Evolutionary conservation across 169 alveolate species (phyloP), one percentile per base, ranked within the genome.

Genomic region (Toxoplasma gondii): DNA sequence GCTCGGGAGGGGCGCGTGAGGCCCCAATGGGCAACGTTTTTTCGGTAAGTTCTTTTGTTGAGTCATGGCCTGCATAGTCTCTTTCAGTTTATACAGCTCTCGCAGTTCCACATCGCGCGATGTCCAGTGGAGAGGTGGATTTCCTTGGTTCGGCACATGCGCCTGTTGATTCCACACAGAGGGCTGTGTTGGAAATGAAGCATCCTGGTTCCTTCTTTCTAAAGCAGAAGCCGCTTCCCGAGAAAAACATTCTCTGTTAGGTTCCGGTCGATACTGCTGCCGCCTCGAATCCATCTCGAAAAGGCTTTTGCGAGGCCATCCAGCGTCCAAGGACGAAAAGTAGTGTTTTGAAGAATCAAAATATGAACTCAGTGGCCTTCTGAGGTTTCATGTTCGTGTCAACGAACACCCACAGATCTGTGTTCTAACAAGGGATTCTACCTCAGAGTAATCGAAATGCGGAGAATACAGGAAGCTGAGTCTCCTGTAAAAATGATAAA

Each of bases 101-200:
- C 87, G 10, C 34, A 78, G 87, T 78, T 34, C 87, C 53, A 78
- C 39, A 16, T 78, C 87, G 9, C 45, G 87, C 41, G 41, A 24
- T 78, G 87, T 78, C 87, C 87, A 78, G 44, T 78, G 87, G 45
- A 78, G 87, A 22, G 87, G 87, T 34, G 53, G 87, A 24, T 78
- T 39, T 64, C 27, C 78, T 4, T 19, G 29, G n/a, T 7, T 29
- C 5, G 78, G 36, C 78, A 24, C 34, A 24, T 19, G 78, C 1
- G 16, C 78, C 1, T 64, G 78, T 19, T 64, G 78, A 29, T 36
- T 29, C 78, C 78, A 64, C 34, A 19, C 5, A 64, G 1, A 64
- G 78, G 27, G 29, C 0, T 19, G 36, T 64, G 34, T 24, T 4
- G 78, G 34, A 31, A 24, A 64, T 0, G 36, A 29, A 24, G 78